Evolutionary conservation across 306 rosid genomes (phyloP).

Genomic region (Pyrus pyrifolia): DNA sequence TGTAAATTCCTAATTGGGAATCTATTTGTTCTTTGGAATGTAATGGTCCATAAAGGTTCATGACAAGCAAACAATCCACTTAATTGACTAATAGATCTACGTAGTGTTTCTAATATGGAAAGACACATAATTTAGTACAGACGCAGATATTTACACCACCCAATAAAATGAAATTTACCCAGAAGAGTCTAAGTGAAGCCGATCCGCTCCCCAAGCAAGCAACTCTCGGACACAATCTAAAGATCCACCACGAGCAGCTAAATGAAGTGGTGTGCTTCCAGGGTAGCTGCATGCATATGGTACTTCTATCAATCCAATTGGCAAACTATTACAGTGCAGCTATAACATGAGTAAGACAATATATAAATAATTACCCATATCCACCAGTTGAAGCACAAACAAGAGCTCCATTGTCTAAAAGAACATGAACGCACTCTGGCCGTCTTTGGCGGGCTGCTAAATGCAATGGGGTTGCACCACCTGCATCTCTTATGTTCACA

Average conservation of each 20-base stretch:
- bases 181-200: constrained; percentile 66
- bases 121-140: not conserved
- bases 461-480: constrained; percentile 83
- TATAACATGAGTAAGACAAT: not conserved
- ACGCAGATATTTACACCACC: not conserved
- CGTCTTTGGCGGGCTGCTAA: constrained; percentile 67
- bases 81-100: not conserved
- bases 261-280: constrained; percentile 81
- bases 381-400: constrained; percentile 75
- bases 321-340: constrained; percentile 8
- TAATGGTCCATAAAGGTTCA: not conserved
- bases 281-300: constrained; percentile 52
- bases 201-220: constrained; percentile 93
- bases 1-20: not conserved
- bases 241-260: constrained; percentile 84
- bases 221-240: constrained; percentile 71
- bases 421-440: constrained; percentile 56
- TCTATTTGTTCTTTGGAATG: not conserved
- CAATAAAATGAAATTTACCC: constrained; percentile 39
- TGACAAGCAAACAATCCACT: not conserved
- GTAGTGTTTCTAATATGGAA: not conserved
- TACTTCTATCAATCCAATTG: constrained; percentile 29
- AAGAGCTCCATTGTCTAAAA: constrained; percentile 81
- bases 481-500: constrained; percentile 84
- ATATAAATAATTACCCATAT: constrained; percentile 43